Evolutionary conservation across 2,329 filamentous ascomycete species (phyloP).

Genomic region (Amauroascus verrucosus): DNA sequence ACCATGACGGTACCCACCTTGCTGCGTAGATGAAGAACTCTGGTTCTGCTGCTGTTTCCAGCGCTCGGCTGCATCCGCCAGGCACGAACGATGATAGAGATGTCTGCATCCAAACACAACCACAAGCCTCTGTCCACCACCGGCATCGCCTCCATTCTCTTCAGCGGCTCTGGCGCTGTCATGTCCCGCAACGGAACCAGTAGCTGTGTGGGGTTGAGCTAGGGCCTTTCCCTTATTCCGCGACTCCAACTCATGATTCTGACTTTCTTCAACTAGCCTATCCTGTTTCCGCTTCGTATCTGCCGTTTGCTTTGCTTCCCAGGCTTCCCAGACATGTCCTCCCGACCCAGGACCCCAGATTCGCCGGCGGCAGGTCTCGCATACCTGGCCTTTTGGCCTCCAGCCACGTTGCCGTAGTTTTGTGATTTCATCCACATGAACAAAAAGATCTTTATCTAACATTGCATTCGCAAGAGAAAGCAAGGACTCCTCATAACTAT

Average conservation of each 20-base stretch:
- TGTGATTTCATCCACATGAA: conserved; percentile 65
- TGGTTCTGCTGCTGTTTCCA: background rate
- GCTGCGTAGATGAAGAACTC: background rate
- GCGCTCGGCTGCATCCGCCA: conserved; percentile 21
- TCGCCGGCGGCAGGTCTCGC: conserved; percentile 71
- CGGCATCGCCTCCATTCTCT: conserved; percentile 7
- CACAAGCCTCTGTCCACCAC: conserved; percentile 23
- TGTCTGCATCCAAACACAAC: conserved; percentile 42
- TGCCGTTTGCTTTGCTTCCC: conserved; percentile 52
- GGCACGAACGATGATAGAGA: conserved; percentile 39
- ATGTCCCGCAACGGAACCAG: conserved; percentile 10
- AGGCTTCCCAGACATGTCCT: conserved; percentile 65
- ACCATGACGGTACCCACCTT: conserved; percentile 16
- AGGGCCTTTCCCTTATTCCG: conserved; percentile 34
- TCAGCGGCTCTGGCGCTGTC: background rate
- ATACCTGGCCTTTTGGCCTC: conserved; percentile 75
- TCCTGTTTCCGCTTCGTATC: conserved; percentile 24
- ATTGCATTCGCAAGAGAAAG: conserved; percentile 75
- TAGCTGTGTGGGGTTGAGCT: conserved; percentile 15
- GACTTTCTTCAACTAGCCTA: conserved; percentile 23
- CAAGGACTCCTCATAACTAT: conserved; percentile 88
- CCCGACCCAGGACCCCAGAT: conserved; percentile 85
- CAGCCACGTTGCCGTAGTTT: conserved; percentile 72
- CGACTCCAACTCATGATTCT: conserved; percentile 21
- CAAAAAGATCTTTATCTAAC: conserved; percentile 79